These are phyloP conservation scores for Fusarium tjaetaba DNA, from an alignment of 2,329 filamentous ascomycete species.

Conservation along the genomic window DNA sequence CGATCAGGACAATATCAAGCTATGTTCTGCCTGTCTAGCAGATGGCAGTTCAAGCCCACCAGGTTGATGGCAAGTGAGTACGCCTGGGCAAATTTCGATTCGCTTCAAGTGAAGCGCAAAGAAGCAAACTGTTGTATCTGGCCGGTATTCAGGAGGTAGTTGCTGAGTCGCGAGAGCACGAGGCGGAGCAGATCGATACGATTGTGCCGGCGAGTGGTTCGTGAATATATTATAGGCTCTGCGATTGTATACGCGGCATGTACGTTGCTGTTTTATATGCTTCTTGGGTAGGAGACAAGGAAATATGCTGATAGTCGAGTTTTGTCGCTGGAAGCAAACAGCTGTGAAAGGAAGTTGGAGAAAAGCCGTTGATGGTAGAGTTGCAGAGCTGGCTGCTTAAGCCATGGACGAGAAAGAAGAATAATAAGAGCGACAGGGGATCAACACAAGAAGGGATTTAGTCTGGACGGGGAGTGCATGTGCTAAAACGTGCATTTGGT, in stretches of 20 bases:
- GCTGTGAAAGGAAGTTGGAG: not conserved
- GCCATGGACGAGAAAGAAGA: slow-evolving; percentile 17
- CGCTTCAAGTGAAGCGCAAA: not conserved
- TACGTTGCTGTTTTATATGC: not conserved
- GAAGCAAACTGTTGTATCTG: not conserved
- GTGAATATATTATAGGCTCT: slow-evolving; percentile 13
- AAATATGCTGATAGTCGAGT: not conserved
- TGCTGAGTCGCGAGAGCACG: not conserved
- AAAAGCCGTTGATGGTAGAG: not conserved
- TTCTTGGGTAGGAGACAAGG: not conserved
- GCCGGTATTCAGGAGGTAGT: not conserved
- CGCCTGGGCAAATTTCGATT: not conserved
- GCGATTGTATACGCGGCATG: slow-evolving; percentile 3
- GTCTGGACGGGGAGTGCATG: slow-evolving; percentile 30
- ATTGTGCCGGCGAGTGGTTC: slow-evolving; percentile 7
- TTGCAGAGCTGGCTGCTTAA: slow-evolving; percentile 22
- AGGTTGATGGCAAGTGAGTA: not conserved
- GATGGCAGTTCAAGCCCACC: not conserved
- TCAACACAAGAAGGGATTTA: slow-evolving; percentile 14
- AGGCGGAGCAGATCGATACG: slow-evolving; percentile 6
- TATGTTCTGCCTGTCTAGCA: slow-evolving; percentile 1
- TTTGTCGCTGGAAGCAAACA: not conserved
- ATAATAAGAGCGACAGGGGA: slow-evolving; percentile 34
- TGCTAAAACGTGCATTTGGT: slow-evolving; percentile 34
- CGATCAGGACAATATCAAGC: not conserved